Evolutionary conservation across 768 basidiomycete genomes (phyloP).

Genomic region (Lepiota brunneoincarnata): DNA sequence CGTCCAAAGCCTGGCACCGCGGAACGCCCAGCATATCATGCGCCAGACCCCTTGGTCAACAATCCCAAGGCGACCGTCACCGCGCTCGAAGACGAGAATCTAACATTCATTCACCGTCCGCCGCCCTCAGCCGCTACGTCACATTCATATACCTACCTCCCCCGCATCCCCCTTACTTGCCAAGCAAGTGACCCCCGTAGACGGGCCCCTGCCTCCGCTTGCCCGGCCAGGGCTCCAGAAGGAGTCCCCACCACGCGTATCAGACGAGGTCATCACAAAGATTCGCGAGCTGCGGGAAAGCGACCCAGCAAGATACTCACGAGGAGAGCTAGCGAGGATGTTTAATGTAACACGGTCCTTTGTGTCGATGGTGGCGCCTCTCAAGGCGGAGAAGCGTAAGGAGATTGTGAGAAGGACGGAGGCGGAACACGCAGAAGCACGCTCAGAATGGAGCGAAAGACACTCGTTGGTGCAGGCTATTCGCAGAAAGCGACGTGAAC

Average conservation of each 20-base stretch:
- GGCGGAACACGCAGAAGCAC: constrained; percentile 40
- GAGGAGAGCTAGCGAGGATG: constrained; percentile 66
- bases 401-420: constrained; percentile 42
- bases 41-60: constrained; percentile 55
- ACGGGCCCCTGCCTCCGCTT: constrained; percentile 42
- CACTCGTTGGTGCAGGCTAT: constrained; percentile 63
- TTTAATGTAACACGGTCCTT: constrained; percentile 73
- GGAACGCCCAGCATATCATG: constrained; percentile 54
- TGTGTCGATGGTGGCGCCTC: constrained; percentile 60
- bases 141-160: constrained; percentile 60
- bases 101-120: constrained; percentile 85
- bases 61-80: constrained; percentile 52
- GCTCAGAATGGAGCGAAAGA: constrained; percentile 70
- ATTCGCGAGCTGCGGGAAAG: constrained; percentile 56
- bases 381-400: constrained; percentile 49
- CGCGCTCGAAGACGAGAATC: constrained; percentile 44
- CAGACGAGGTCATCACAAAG: constrained; percentile 50
- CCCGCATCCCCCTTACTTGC: constrained; percentile 73
- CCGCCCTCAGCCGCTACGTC: constrained; percentile 77
- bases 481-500: constrained; percentile 59
- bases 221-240: constrained; percentile 39
- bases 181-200: constrained; percentile 26
- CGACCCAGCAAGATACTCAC: constrained; percentile 59
- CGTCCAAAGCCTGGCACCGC: constrained; percentile 50
- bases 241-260: constrained; percentile 35